A percentile compares a stretch with the other conserved stretches of the same genome.
Evolutionary conservation across 2,329 filamentous ascomycete species (phyloP).

Genomic region (Fusarium virguliforme): DNA sequence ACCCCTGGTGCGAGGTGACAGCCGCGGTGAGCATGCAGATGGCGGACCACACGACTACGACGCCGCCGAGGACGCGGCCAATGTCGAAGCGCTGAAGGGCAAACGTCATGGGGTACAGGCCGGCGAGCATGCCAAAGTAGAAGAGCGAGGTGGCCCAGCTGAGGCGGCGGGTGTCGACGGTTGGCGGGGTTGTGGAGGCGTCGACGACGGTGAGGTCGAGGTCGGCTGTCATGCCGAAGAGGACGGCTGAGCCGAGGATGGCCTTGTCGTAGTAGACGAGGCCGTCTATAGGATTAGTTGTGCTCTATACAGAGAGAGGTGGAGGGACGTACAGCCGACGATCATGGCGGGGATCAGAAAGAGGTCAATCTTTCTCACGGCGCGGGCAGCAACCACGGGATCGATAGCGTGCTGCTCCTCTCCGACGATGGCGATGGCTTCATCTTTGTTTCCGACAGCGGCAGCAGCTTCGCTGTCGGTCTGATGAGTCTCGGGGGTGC

Average conservation of each 20-base stretch:
- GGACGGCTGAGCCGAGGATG: slow-evolving; percentile 79
- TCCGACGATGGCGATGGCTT: slow-evolving; percentile 70
- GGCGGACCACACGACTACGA: slow-evolving; percentile 77
- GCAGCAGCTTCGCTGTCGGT: slow-evolving; percentile 33
- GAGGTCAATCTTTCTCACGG: slow-evolving; percentile 77
- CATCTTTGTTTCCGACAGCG: slow-evolving; percentile 48
- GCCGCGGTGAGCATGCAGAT: slow-evolving; percentile 80
- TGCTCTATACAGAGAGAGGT: not conserved
- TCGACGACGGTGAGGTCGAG: slow-evolving; percentile 71
- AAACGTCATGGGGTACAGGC: slow-evolving; percentile 82
- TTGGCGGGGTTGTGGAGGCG: slow-evolving; percentile 63
- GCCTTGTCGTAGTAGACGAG: slow-evolving; percentile 70
- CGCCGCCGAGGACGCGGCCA: slow-evolving; percentile 73
- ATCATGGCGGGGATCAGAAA: slow-evolving; percentile 80
- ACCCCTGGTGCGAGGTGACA: slow-evolving; percentile 74
- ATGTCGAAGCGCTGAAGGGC: slow-evolving; percentile 78
- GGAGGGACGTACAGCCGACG: slow-evolving; percentile 60
- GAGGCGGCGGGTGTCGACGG: slow-evolving; percentile 76
- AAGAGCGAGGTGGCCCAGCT: slow-evolving; percentile 85
- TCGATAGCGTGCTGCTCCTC: slow-evolving; percentile 70
- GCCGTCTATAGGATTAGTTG: slow-evolving; percentile 56
- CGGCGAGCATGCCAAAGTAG: slow-evolving; percentile 85
- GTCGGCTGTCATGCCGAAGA: slow-evolving; percentile 84
- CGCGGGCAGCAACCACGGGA: slow-evolving; percentile 67
- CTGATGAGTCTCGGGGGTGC: slow-evolving; percentile 16